Evolutionary conservation across 495 filamentous ascomycete genomes (phyloP), one percentile per base, ranked within the genome.

Genomic region (Penicillium alfredii): DNA sequence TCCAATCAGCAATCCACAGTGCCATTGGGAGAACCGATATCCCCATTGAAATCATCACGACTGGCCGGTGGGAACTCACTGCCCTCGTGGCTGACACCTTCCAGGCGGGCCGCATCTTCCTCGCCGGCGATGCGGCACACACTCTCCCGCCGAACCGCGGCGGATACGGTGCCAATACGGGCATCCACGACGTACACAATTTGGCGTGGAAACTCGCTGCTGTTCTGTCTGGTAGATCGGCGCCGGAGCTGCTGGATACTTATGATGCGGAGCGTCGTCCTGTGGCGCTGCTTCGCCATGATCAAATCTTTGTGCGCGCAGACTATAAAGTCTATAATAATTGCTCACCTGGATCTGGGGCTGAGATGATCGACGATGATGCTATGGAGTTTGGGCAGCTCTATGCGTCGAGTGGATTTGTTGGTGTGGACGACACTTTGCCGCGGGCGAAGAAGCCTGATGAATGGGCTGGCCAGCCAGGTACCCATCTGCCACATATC

Each of bases 121-220:
- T 73, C 1, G 69, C 65, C 7, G 71, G 72, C 2, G 72, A 76
- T 35, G 68, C 72, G 0, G 71, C 71, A 4, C 71, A 76, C 35
- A 61, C 64, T 1, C 61, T 71, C n/a, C 63, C 63, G 4, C 69
- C 71, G 4, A 64, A 60, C 31, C 41, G 52, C 6, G 70, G 68
- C 1, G 72, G 66, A 6, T 65, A 72, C 33, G 71, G 72, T 5
- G 58, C 64, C 13, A 74, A 74, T 41, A 65, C 67, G 0, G 68
- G 68, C 2, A 64, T 76, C 28, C 58, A 60, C 21, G 72, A 74
- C 37, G 64, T 60, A 3, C 51, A 68, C 13, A 66, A 68, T 31
- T 59, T 76, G 8, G 58, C 58, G 14, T 74, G 69, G 71, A 72
- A 70, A 38, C 44, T 72, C 1, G 53, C 59, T 1, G 64, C 61